Base-by-base conservation (phyloP, 257 asterid species). In the Primulina huaijiensis region DNA sequence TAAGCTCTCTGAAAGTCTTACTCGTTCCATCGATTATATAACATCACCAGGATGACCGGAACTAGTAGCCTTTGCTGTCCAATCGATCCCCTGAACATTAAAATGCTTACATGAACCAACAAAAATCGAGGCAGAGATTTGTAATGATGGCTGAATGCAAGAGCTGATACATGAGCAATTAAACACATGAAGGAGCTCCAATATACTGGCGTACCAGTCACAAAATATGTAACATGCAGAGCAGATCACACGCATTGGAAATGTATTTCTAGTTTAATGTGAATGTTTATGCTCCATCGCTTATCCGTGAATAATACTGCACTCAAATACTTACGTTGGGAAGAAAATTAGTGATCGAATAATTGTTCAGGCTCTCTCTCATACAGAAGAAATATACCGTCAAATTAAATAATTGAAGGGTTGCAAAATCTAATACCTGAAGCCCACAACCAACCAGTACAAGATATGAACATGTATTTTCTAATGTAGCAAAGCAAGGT, bases 11-110 rank as follows among this genome's bases (percentile, higher is more conserved):
- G 19, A 68, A 60, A 67, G 68, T 61, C 84, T 84, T 80, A 90
- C 98, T 74, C 89, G 23, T 92, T 92, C 98, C 98, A 92, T 62
- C 97, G 86, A 68, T 87, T 90, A 74, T 78, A 92, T 66, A 92
- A 46, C 97, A 92, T 83, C 83, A 92, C 98, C 85, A 92, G 74
- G 33, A 78, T 78, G 73, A 90, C 93, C 38, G 98, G 98, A 76
- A 92, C 92, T 72, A 92, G 70, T 72, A 92, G 75, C 80, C 98
- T 82, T 35, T 96, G 98, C 86, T 92, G 98, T 65, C 87, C 95
- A 25, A 73, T 72, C 2, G 97, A 96, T 70, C 92, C 98, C 90
- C 98, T 92, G 90, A 79, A 76, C 76, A 75, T 46, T 23, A 72
- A 7, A 61, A 71, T 30, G 37, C 58, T 64, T 9, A 7, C 5